Percentiles rank a stretch among this genome's conserved stretches.
These are phyloP conservation scores for Dictyostelium intermedium DNA, from an alignment of 78 protist species.

Conservation along the genomic window DNA sequence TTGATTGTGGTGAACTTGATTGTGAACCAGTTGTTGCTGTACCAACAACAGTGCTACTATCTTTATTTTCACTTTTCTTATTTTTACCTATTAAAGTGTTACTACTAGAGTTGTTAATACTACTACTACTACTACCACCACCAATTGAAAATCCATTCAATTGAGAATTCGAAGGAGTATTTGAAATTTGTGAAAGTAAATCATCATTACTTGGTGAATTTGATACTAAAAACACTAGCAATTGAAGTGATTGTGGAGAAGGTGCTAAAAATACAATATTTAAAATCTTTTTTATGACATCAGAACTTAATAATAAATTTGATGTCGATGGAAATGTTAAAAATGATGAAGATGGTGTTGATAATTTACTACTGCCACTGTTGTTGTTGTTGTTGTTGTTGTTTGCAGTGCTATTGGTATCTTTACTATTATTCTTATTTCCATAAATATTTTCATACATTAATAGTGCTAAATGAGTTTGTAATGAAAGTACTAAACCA, in stretches of 20 bases:
- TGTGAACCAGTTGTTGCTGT: neutral
- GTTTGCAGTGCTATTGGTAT: neutral
- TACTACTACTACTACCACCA: neutral
- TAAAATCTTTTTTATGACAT: conserved; percentile 7
- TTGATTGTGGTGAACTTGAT: neutral
- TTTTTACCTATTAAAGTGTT: neutral
- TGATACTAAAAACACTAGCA: conserved; percentile 24
- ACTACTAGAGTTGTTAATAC: neutral
- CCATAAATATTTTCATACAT: neutral
- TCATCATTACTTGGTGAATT: neutral
- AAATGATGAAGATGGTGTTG: neutral
- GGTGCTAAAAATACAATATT: conserved; percentile 51
- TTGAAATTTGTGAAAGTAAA: neutral
- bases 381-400: no score
- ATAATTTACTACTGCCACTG: neutral
- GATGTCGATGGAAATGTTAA: neutral
- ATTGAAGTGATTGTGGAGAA: neutral
- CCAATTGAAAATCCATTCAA: neutral
- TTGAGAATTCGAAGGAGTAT: neutral
- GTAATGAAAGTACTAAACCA: neutral
- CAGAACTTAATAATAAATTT: neutral
- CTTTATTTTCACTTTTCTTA: neutral
- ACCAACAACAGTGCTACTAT: neutral
- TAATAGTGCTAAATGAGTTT: neutral
- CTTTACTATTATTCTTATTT: neutral